Evolutionary conservation across 495 filamentous ascomycete genomes (phyloP).

Genomic region (Echria macrotheca): DNA sequence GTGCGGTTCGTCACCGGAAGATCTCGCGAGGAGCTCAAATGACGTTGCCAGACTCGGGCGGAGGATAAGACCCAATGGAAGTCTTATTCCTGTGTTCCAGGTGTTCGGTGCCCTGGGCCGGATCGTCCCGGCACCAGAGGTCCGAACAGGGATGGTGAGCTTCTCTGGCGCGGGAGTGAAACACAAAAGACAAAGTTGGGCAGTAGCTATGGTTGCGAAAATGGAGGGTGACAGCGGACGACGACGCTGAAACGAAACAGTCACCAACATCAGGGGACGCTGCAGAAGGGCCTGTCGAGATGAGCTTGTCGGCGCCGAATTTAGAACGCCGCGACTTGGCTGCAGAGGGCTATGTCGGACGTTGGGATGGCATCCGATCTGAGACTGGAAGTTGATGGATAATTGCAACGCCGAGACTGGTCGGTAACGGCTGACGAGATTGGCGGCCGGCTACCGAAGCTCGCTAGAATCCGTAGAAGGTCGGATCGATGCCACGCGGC

Average conservation of each 20-base stretch:
- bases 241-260: conserved; percentile 1
- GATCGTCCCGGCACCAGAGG: not conserved
- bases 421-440: not conserved
- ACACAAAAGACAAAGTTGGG: not conserved
- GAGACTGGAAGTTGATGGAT: not conserved
- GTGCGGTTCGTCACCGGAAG: not conserved
- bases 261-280: not conserved
- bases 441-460: not conserved
- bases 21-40: not conserved
- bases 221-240: not conserved
- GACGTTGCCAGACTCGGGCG: not conserved
- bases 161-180: not conserved
- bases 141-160: not conserved
- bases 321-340: too few relatives aligned
- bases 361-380: not conserved
- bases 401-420: not conserved
- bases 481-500: not conserved
- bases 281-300: not conserved
- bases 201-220: not conserved
- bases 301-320: not conserved
- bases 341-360: not conserved
- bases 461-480: conserved; percentile 3
- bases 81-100: not conserved
- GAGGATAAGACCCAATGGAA: not conserved
- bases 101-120: not conserved